Evolutionary conservation across 768 basidiomycete genomes (phyloP).

Genomic region (Coprinopsis marcescibilis): DNA sequence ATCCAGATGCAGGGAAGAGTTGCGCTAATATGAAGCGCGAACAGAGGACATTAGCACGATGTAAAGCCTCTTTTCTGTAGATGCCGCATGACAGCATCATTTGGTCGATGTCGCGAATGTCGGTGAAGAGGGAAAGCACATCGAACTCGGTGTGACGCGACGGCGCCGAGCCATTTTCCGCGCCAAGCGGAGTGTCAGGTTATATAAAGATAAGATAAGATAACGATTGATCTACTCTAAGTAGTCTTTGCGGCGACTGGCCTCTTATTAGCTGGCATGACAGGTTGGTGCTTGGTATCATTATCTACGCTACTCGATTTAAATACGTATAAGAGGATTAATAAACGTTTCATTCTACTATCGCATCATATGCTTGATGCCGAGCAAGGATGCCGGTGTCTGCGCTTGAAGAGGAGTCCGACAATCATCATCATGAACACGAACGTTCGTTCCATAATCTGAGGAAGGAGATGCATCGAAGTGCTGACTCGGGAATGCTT

Average conservation of each 20-base stretch:
- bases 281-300: no score
- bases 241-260: no score
- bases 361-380: constrained; percentile 14
- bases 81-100: constrained; percentile 3
- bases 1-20: neutral
- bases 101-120: neutral
- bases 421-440: neutral
- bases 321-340: no score
- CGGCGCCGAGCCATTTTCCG: no score
- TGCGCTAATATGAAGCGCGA: neutral
- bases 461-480: neutral
- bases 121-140: no score
- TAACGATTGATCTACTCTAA: no score
- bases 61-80: neutral
- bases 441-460: constrained; percentile 1
- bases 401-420: constrained; percentile 17
- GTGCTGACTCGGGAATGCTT: neutral
- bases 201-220: constrained; percentile 11
- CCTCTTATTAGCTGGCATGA: no score
- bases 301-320: no score
- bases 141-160: no score
- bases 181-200: no score
- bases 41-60: neutral
- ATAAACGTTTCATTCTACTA: neutral
- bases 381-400: constrained; percentile 28